Evolutionary conservation across 306 rosid genomes (phyloP), one percentile per base, ranked within the genome.

Genomic region (Quercus engelmannii): DNA sequence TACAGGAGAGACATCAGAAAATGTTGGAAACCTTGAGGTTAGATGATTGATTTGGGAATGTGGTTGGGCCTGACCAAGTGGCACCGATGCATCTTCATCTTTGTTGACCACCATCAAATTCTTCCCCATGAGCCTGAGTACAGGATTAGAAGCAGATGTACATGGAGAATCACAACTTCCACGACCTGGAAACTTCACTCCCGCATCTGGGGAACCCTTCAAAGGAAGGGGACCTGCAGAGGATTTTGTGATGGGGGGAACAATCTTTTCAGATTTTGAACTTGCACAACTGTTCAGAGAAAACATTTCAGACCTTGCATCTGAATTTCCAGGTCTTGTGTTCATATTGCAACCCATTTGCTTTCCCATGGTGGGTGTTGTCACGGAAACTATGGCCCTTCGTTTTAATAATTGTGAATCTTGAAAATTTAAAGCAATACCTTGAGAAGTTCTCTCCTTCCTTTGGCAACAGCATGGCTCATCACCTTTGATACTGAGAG

Each of bases 51-150:
- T 41, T 25, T 71, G 88, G 30, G 69, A 43, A 26, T 67, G 79
- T 2, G 82, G 79, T 76, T 81, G 81, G 31, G 77, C 64, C 80
- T 77, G 87, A 57, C 68, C 80, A 10, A 49, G 76, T 38, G 81
- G 78, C 78, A 69, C 64, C 51, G 86, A 74, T 61, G 79, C 69
- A 73, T 83, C 91, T 76, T 86, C 90, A 23, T 82, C 87, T 83
- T 76, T 82, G 81, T 81, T 89, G 55, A 80, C 89, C 79, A 89
- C 92, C 92, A 89, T 89, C 86, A 89, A 80, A 77, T 89, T 85
- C 83, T 89, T 89, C 28, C 92, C 92, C 92, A 89, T 89, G 85
- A 89, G 70, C 86, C 92, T 76, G 21, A 89, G 87, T 35, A 87
- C 51, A 31, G 92, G 83, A 79, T 85, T 86, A 51, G 90, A 84